Evolutionary conservation across 495 filamentous ascomycete genomes (phyloP), one percentile per base, ranked within the genome.

Genomic region (Cryomyces minteri): DNA sequence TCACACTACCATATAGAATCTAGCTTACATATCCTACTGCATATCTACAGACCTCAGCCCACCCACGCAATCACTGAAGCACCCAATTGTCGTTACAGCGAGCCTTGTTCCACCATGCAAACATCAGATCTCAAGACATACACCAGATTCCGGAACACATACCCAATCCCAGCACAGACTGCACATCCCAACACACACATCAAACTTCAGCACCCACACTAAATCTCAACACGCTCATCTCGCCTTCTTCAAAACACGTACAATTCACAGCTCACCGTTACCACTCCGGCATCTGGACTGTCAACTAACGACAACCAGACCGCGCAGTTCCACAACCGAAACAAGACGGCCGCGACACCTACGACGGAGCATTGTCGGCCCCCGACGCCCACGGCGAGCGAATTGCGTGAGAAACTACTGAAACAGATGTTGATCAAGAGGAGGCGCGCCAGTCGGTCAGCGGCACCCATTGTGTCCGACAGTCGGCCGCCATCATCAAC

Each of bases 351-450:
- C 43, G 4, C 30, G n/a, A 31, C 25, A 39, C 25, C 18, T 25
- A 25, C 18, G 18, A 25, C 18, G 18, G 1, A 25, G 18, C 18
- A 25, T 25, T 28, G 9, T 10, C 40, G 31, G 40, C 11, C 6
- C 9, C 4, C 9, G 9, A 7, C 40, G 25, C 31, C 40, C 9
- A 44, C 25, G 33, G 43, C 30, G 9, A 44, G 31, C 25, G 30
- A 36, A 33, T 44, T 44, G 12, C 43, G 43, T 32, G 43, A 44
- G 33, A 32, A 32, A 33, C 32, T 44, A 33, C 43, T 44, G 25
- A 44, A 25, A 7, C 28, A 32, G 18, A 44, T 7, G 40, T 25
- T 42, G 40, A 11, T 42, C 18, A 25, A 25, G 18, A 25, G 18
- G 18, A 25, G 18, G 18, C 18, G 18, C 18, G 18, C 18, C 18